Evolutionary conservation across 2,329 filamentous ascomycete genomes (phyloP), one percentile per base, ranked within the genome.

Genomic region (Talaromyces sp.): DNA sequence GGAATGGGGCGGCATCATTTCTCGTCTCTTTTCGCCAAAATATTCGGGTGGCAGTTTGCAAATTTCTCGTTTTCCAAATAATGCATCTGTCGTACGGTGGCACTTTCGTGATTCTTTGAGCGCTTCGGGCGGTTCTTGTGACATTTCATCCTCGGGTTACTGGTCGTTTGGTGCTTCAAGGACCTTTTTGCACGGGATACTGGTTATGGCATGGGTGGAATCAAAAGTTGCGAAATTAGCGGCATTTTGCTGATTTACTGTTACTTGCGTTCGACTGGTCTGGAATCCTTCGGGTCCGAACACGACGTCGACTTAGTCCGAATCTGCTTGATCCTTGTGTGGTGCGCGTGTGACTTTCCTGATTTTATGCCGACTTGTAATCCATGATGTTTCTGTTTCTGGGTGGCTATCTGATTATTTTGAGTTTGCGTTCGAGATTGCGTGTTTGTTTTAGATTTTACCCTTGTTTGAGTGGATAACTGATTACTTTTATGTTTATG

Each of bases 401-500:
- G 68, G 69, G 68, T 64, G 67, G 68, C 68, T 74, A 70, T 72
- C 69, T 76, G 68, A 54, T 65, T 64, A 66, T 62, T 41, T 27
- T 59, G 56, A 45, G 56, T 59, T 39, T 59, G 52, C 52, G 56
- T 59, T 45, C 35, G 39, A 59, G 35, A 41, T 41, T 59, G 56
- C 37, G 56, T 59, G 56, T 59, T 66, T 63, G 62, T 43, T 60
- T 63, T 66, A 50, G 58, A 66, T 37, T 49, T 35, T 64, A 57
- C 57, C 50, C 59, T 54, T 61, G 58, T 68, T 72, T 69, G 73
- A 70, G 73, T 68, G 73, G 73, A 68, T 73, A 69, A 72, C 69
- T 76, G 68, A 63, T 63, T 67, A 59, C 57, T 65, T 65, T 63
- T 66, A 47, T 70, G 58, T 72, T 61, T 67, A 66, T 68, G 68